These are phyloP conservation scores for Claviceps fusiformis DNA, from an alignment of 2,329 filamentous ascomycete genomes.

Conservation along the genomic window DNA sequence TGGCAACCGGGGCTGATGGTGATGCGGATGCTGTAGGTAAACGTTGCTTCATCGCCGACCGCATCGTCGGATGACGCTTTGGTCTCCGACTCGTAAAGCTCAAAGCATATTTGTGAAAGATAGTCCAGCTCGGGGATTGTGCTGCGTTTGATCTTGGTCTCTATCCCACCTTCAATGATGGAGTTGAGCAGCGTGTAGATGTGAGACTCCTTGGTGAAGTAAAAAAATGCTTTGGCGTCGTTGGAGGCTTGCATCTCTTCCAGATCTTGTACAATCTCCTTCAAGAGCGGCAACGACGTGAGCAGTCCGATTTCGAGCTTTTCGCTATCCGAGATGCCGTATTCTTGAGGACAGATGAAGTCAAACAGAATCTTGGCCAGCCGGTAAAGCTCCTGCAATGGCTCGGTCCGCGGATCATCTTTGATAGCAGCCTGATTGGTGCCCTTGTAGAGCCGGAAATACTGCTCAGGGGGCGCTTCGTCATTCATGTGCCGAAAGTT, in stretches of 20 bases:
- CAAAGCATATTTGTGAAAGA: constrained; percentile 93
- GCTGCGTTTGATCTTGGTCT: constrained; percentile 90
- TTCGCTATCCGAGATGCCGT: constrained; percentile 87
- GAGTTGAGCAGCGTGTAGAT: constrained; percentile 98
- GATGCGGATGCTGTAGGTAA: constrained; percentile 92
- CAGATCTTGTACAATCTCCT: constrained; percentile 92
- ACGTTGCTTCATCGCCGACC: constrained; percentile 48
- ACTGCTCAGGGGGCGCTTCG: constrained; percentile 51
- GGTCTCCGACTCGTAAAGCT: constrained; percentile 91
- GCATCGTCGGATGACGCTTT: constrained; percentile 31
- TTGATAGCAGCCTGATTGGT: constrained; percentile 55
- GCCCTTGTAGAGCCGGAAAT: constrained; percentile 83
- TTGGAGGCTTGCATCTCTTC: constrained; percentile 95
- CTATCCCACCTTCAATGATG: constrained; percentile 90
- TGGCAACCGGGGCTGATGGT: constrained; percentile 93
- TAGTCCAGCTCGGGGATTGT: constrained; percentile 97
- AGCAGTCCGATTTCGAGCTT: constrained; percentile 97
- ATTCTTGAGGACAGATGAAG: constrained; percentile 96
- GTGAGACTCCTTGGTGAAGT: constrained; percentile 98
- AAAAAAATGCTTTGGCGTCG: constrained; percentile 91
- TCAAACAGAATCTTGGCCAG: constrained; percentile 92
- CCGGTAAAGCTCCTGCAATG: constrained; percentile 83
- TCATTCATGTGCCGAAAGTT: constrained; percentile 35
- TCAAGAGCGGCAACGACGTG: constrained; percentile 82
- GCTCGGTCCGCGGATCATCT: constrained; percentile 71